These are phyloP conservation scores for Ceratobasidium papillatum DNA, from an alignment of 1,284 basidiomycete species.

Conservation along the genomic window DNA sequence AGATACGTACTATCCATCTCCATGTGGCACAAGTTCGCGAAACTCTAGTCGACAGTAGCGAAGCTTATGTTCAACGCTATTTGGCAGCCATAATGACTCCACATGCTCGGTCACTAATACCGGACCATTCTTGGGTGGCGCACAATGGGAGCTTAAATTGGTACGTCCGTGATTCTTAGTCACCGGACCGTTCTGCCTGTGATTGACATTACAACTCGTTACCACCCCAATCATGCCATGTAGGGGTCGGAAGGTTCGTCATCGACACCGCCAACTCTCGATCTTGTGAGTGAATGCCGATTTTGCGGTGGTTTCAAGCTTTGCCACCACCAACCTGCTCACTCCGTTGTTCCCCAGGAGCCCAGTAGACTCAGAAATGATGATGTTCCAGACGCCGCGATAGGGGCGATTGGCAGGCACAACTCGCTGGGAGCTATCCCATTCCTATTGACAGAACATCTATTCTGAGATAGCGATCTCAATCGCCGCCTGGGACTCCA, in stretches of 20 bases:
- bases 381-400: neutral
- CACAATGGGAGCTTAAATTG: conserved; percentile 8
- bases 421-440: neutral
- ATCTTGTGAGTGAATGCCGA: neutral
- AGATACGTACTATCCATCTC: neutral
- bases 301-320: neutral
- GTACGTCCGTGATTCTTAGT: neutral
- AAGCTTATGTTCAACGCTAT: neutral
- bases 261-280: neutral
- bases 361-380: neutral
- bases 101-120: neutral
- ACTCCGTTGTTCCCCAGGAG: neutral
- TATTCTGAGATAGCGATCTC: neutral
- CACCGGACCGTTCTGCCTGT: conserved; percentile 2
- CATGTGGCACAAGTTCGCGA: neutral
- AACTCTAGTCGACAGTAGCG: conserved; percentile 2
- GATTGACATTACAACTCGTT: neutral
- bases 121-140: neutral
- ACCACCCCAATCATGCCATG: neutral
- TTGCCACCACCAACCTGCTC: neutral
- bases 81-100: neutral
- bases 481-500: neutral
- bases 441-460: neutral
- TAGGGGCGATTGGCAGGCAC: neutral
- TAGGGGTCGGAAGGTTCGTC: neutral